Conservation (phyloP, 2,329 filamentous ascomycete species). For the Nannizziopsis arthrosporioides region DNA sequence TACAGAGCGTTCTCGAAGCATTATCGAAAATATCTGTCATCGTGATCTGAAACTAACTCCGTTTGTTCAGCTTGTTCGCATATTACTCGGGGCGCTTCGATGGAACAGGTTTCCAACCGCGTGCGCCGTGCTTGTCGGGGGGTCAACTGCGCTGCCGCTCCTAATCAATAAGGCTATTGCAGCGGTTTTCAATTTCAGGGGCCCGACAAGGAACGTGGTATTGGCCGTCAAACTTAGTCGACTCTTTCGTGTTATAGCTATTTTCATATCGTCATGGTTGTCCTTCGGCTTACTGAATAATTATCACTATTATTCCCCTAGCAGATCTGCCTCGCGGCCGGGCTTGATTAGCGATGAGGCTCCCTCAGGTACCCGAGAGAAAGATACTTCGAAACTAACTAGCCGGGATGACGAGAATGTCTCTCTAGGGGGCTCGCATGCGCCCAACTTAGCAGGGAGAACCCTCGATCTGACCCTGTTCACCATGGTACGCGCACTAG, state of each 20-base stretch:
- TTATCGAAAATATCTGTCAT: not conserved
- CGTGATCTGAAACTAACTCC: conserved; percentile 7
- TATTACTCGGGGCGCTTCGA: conserved; percentile 32
- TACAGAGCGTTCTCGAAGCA: not conserved
- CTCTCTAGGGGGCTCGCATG: conserved; percentile 2
- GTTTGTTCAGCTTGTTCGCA: conserved; percentile 26
- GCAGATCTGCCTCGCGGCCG: conserved; percentile 13
- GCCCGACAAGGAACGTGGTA: conserved; percentile 6
- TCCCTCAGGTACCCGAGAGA: not conserved
- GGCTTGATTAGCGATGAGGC: conserved; percentile 4
- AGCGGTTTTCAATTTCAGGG: conserved; percentile 7
- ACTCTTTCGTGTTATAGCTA: conserved; percentile 32
- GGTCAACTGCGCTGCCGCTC: conserved; percentile 38
- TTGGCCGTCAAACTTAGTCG: conserved; percentile 5
- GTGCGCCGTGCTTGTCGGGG: conserved; percentile 42
- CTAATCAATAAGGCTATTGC: conserved; percentile 15
- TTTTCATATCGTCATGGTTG: conserved; percentile 39
- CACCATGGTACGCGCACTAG: conserved; percentile 57
- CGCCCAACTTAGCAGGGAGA: conserved; percentile 49
- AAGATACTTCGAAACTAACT: not conserved
- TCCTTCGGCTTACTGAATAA: conserved; percentile 41
- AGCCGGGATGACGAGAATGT: not conserved
- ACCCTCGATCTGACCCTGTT: conserved; percentile 79
- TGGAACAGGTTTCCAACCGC: conserved; percentile 42
- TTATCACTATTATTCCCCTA: conserved; percentile 12